Base-by-base conservation (phyloP, 768 basidiomycete genomes). In the Cubamyces sp. region DNA sequence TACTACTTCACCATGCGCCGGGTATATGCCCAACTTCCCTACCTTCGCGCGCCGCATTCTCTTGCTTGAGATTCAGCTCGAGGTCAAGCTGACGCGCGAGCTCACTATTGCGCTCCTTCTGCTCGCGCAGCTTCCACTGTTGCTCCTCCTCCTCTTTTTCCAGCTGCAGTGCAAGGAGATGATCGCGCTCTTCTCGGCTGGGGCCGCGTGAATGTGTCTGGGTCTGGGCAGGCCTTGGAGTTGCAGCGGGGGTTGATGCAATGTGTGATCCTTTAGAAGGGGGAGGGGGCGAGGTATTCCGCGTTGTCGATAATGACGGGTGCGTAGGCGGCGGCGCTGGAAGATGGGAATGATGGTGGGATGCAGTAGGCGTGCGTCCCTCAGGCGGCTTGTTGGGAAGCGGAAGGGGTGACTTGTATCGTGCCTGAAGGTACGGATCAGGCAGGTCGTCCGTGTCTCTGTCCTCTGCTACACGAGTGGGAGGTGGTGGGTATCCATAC, bases 381-480 rank as follows among this genome's bases (percentile, higher is more conserved):
- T 74, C 77, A 21, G 78, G 74, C n/a, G 65, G 61, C 16, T 62
- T 69, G 57, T 65, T 54, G 15, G 85, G 86, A 9, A 86, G 75
- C 3, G 85, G 84, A 16, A 87, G 73, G 16, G 86, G 84, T 0
- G 80, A 74, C 47, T 80, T 77, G 70, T 87, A 87, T 19, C 85
- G 80, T 21, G 71, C 72, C 40, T 75, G 69, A 9, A 80, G 73
- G 65, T 81, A 78, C 26, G 80, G 78, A 65, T 82, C 82, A 1
- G 76, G 78, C 7, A 77, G 57, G 26, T 75, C 73, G 26, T 64
- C 46, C 47, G 43, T 16, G 12, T 41, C 3, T 15, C 16, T n/a
- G 23, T 46, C 48, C 9, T 34, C 23, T n/a, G 40, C 30, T 19
- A 42, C 45, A 16, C 26, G 46, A 14, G 21, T 56, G 18, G 74